Base-by-base conservation (phyloP, 441 rosid species). In the Metrosideros polymorpha region DNA sequence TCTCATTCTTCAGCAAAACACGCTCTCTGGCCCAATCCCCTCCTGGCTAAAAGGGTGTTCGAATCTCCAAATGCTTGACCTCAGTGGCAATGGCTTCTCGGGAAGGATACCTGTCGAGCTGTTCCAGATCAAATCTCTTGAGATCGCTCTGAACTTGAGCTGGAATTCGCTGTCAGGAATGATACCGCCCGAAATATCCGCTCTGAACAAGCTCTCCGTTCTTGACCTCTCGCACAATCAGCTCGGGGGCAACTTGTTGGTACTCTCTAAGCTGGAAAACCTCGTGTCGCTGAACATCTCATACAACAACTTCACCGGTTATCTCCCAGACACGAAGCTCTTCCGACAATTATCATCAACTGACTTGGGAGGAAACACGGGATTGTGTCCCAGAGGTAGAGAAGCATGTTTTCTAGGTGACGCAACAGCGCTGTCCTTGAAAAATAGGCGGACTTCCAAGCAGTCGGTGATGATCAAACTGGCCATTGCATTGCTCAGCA, bases 231-330 rank as follows among this genome's bases (percentile, higher is more conserved):
- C 88, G 13, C 86, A 84, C 88, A 87, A 87, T 53, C 50, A 17
- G 83, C 86, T 87, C 14, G 22, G 47, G 18, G 88, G 88, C 3
- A 45, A 87, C 84, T 84, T 87, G 35, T 35, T 32, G 75, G 86
- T 24, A 56, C 76, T 87, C 49, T 75, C 84, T 9, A 79, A 53
- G 10, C 49, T 87, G 83, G 84, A 87, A 27, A 87, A 87, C 84
- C 88, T 87, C 13, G 86, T 87, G 54, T 87, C 88, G 42, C 50
- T 87, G 57, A 87, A 87, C 71, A 84, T 87, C 55, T 87, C 88
- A 12, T 49, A 87, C 61, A 87, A 87, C 84, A 76, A 87, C 39
- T 87, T 87, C 85, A 87, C 86, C 4, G 88, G 88, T 56, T 87
- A 84, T 77, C 88, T 87, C 56, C 88, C 88, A 9, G 86, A 87